These are phyloP conservation scores for Magnaporthiopsis poae DNA, from an alignment of 2,329 filamentous ascomycete species.

Conservation along the genomic window DNA sequence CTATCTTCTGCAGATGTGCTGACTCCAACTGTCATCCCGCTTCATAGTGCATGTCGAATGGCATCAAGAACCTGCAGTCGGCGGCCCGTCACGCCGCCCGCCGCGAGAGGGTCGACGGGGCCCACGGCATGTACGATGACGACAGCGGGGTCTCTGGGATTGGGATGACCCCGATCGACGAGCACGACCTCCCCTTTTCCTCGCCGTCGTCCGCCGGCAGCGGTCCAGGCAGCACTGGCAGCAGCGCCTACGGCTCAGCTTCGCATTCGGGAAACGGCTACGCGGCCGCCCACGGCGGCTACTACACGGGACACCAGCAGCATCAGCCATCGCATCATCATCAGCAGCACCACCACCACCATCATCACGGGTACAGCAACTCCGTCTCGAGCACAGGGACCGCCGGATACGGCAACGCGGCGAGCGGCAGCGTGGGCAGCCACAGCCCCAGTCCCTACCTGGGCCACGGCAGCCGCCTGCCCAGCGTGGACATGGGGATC, in stretches of 20 bases:
- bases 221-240: conserved; percentile 21
- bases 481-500: conserved; percentile 53
- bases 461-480: conserved; percentile 35
- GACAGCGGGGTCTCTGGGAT: conserved; percentile 61
- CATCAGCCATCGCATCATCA: conserved; percentile 17
- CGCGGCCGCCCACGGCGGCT: conserved; percentile 11
- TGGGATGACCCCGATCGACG: conserved; percentile 49
- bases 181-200: conserved; percentile 40
- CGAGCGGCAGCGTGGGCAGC: conserved; percentile 19
- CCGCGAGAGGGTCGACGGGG: conserved; percentile 48
- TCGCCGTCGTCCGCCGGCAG: conserved; percentile 25
- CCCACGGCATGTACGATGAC: conserved; percentile 42
- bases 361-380: conserved; percentile 39
- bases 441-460: conserved; percentile 37
- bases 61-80: conserved; percentile 69
- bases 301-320: conserved; percentile 15
- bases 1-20: neutral
- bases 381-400: conserved; percentile 41
- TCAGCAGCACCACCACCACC: conserved; percentile 11
- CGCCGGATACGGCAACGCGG: conserved; percentile 24
- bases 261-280: conserved; percentile 1
- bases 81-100: conserved; percentile 56
- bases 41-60: conserved; percentile 68
- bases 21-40: conserved; percentile 10
- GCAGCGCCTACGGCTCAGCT: conserved; percentile 17